phyloP scores from a whole-genome alignment of 192 early-diverging fungal genomes.

The Coemansia sp. region DNA sequence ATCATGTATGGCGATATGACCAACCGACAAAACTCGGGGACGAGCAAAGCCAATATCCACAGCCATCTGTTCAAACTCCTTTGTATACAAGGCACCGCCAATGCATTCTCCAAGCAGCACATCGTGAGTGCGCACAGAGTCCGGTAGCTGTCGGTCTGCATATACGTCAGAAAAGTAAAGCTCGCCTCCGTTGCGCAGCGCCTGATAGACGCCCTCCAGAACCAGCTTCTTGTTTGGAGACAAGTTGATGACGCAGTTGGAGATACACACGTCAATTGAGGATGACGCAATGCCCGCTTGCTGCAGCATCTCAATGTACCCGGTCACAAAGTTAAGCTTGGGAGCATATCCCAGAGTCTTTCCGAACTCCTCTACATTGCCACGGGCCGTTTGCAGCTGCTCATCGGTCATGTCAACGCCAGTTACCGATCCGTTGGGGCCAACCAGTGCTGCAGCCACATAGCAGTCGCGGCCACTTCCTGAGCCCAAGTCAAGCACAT shows the following conservation, averaged over 20 bases:
- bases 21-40: conserved; percentile 12
- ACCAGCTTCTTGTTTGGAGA: conserved; percentile 52
- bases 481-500: conserved; percentile 50
- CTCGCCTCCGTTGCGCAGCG: conserved; percentile 43
- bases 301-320: conserved; percentile 50
- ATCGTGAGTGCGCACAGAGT: conserved; percentile 31
- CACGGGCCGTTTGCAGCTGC: conserved; percentile 43
- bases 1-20: conserved; percentile 22
- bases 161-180: conserved; percentile 51
- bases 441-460: conserved; percentile 49
- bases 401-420: conserved; percentile 57
- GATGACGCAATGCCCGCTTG: conserved; percentile 20
- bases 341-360: conserved; percentile 43
- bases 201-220: conserved; percentile 38
- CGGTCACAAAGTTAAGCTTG: conserved; percentile 39
- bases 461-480: conserved; percentile 54
- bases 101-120: conserved; percentile 51
- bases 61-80: conserved; percentile 42
- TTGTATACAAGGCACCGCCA: conserved; percentile 42
- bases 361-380: conserved; percentile 17
- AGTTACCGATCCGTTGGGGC: conserved; percentile 39
- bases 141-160: conserved; percentile 43
- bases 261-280: conserved; percentile 51
- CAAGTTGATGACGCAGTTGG: conserved; percentile 53
- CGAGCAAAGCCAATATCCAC: conserved; percentile 27